Percentiles rank a stretch among this genome's conserved stretches.
Conservation (phyloP, 768 basidiomycete species). For the Suillus alpinus region DNA sequence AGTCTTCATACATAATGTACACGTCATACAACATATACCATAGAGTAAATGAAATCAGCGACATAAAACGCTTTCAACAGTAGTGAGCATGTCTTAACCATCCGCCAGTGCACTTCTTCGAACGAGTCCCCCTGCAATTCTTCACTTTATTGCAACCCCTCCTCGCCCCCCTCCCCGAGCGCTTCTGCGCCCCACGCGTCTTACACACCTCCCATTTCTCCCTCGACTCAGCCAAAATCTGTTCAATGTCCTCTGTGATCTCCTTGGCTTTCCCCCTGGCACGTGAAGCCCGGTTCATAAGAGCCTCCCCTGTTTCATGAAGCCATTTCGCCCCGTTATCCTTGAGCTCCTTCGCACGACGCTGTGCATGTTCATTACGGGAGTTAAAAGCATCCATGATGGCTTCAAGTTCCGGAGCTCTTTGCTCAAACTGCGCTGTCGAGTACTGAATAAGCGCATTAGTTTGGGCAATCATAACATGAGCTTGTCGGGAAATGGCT, state of each 20-base stretch:
- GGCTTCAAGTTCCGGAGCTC: conserved; percentile 35
- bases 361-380: conserved; percentile 51
- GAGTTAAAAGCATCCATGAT: conserved; percentile 41
- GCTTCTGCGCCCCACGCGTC: not conserved
- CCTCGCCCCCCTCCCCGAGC: not conserved
- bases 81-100: not conserved
- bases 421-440: conserved; percentile 31
- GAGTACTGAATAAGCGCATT: conserved; percentile 44
- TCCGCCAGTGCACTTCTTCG: conserved; percentile 1
- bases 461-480: conserved; percentile 28
- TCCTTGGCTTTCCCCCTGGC: conserved; percentile 43
- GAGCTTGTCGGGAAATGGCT: conserved; percentile 47
- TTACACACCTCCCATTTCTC: not conserved
- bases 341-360: conserved; percentile 51
- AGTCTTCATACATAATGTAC: conserved; percentile 4
- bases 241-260: conserved; percentile 32
- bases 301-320: conserved; percentile 38
- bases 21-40: conserved; percentile 1
- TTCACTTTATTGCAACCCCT: not conserved
- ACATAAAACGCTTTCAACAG: not conserved
- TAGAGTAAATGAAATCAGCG: not conserved
- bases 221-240: not conserved
- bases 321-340: conserved; percentile 47
- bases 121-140: not conserved
- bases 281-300: conserved; percentile 38